Evolutionary conservation across 192 early-diverging fungal genomes (phyloP), one percentile per base, ranked within the genome.

Genomic region (Haplosporangium gracile): DNA sequence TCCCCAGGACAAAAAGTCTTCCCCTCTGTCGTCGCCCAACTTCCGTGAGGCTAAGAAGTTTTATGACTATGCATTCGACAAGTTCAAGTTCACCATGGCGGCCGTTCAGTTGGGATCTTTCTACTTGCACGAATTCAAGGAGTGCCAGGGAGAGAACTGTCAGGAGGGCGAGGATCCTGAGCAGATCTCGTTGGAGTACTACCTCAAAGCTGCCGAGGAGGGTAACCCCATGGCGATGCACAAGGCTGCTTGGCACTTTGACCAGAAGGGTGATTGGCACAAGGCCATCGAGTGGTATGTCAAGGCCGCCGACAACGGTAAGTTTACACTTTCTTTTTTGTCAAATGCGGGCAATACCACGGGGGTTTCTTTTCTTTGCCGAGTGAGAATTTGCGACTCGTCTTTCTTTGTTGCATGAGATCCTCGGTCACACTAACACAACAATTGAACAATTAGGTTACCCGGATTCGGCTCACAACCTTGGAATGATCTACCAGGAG

Each of bases 201-300:
- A 88, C 55, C 53, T 82, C 39, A 89, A 89, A 73, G 91, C 91
- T 65, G 89, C 88, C 10, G 76, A 88, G 26, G 60, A 69, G 16
- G 88, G 88, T 9, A 92, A 92, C 73, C 91, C 91, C n/a, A 92
- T 92, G 91, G 91, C 91, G 2, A 88, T 88, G 83, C 91, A 92
- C 73, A 92, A 92, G 53, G 68, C 81, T 20, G 91, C 78, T 18
- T 92, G 87, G 87, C 88, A 89, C 74, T 89, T 83, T n/a, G 91
- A 92, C 65, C 83, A 85, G 43, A 89, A 81, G n/a, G 85, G 86
- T 36, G 80, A 90, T 18, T 90, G 89, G 72, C 63, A 89, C 39
- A 77, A 88, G 74, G 89, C 91, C 38, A 85, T 92, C 39, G 78
- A 71, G 34, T 88, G 82, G 78, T 92, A 92, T 53, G 65, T 74